Evolutionary conservation across 495 filamentous ascomycete species (phyloP), one percentile per base, ranked within the genome.

Genomic region (Xylaria cubensis): DNA sequence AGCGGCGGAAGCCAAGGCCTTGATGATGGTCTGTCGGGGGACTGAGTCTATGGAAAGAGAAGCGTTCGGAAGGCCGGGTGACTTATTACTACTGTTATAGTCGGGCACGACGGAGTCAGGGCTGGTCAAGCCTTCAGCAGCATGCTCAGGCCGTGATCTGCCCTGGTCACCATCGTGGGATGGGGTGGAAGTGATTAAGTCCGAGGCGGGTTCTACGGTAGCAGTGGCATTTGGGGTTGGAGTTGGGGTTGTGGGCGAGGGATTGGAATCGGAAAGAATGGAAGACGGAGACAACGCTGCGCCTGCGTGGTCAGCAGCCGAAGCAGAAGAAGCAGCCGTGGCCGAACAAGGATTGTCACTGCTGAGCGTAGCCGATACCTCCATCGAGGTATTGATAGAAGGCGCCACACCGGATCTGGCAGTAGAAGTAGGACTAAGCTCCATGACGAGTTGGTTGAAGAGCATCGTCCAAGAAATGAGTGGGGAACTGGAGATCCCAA

Each of bases 11-110:
- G 92, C 92, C 66, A 97, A 81, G n/a, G 93, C 92, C 78, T 96
- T 95, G 83, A 96, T 89, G 77, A 97, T 90, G 29, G 93, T 95
- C 81, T 95, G 94, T 34, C 91, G 90, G 32, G 94, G 93, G 70
- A 95, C 87, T 41, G 90, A 88, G 73, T 94, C 91, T 71, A 90
- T 86, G 15, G 92, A 92, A 51, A 89, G 83, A 12, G 88, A 84
- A 84, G 86, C 90, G 78, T 88, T 90, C 61, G 83, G 85, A 78
- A 88, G 90, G 74, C 82, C 79, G 58, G 78, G 80, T 67, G 85
- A 82, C 63, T 85, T 73, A 51, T 61, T 55, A n/a, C 72, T 67
- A 24, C 72, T 67, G 19, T 73, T 74, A 79, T 51, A 85, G 85
- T 51, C 81, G 72, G 9, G 76, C 50, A 56, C 80, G 82, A 36